Evolutionary conservation across 306 rosid species (phyloP).

Genomic region (Cucurbita argyrosperma): DNA sequence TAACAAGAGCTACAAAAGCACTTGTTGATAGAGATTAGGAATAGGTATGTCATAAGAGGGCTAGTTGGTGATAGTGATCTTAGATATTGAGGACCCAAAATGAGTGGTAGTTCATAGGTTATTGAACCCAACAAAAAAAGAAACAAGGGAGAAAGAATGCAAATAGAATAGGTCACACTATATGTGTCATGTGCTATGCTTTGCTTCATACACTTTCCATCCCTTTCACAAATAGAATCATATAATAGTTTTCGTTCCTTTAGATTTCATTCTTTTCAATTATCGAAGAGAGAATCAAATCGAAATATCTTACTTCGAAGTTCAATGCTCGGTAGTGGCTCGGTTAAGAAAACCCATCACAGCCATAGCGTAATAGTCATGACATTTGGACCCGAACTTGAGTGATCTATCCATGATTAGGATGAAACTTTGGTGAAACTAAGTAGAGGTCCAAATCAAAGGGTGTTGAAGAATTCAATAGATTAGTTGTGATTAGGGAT

Average conservation of each 20-base stretch:
- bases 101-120: neutral
- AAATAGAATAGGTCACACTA: neutral
- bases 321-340: neutral
- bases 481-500: neutral
- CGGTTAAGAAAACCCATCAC: neutral
- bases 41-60: neutral
- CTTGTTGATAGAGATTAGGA: neutral
- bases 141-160: neutral
- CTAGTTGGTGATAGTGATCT: neutral
- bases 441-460: neutral
- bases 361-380: neutral
- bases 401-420: neutral
- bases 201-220: neutral
- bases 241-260: neutral
- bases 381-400: neutral
- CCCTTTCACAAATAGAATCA: constrained; percentile 4
- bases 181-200: neutral
- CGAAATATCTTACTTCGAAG: neutral
- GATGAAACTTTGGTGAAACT: neutral
- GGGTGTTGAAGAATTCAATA: neutral
- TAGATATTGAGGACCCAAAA: neutral
- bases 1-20: neutral
- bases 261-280: neutral
- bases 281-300: neutral
- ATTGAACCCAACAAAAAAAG: neutral